These are phyloP conservation scores for Penicillium verrucosum DNA, from an alignment of 2,329 filamentous ascomycete genomes.

Conservation along the genomic window DNA sequence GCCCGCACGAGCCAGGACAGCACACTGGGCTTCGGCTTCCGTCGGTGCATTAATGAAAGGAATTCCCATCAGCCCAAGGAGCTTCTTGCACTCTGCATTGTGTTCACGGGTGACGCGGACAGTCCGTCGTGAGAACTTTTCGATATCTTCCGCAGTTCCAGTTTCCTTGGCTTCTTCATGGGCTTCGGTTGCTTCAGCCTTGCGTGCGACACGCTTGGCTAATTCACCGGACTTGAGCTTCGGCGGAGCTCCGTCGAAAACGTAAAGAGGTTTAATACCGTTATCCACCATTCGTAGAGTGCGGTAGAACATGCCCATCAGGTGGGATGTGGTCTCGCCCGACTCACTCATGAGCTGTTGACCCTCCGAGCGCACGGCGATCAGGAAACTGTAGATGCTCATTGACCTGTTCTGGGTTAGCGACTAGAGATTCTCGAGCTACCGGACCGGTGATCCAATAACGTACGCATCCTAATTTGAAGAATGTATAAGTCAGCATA, in stretches of 20 bases:
- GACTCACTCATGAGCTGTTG: conserved; percentile 94
- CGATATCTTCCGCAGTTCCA: conserved; percentile 93
- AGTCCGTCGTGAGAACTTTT: conserved; percentile 92
- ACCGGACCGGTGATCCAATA: conserved; percentile 1
- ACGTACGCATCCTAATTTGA: conserved; percentile 56
- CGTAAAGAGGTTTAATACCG: conserved; percentile 96
- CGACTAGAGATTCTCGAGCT: not conserved
- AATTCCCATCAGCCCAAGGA: conserved; percentile 93
- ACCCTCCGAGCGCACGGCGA: conserved; percentile 93
- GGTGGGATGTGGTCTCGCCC: conserved; percentile 93
- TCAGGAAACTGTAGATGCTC: conserved; percentile 98
- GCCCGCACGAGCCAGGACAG: conserved; percentile 78
- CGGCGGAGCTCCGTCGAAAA: conserved; percentile 94
- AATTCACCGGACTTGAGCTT: conserved; percentile 97
- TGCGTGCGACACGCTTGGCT: conserved; percentile 92
- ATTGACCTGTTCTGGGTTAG: conserved; percentile 65
- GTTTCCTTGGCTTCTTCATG: conserved; percentile 96
- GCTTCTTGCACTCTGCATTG: conserved; percentile 86
- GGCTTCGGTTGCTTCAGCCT: conserved; percentile 83
- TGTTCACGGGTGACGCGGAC: conserved; percentile 95
- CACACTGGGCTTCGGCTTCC: conserved; percentile 96
- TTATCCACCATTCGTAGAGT: conserved; percentile 98
- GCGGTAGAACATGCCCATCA: conserved; percentile 99
- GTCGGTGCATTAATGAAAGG: conserved; percentile 94
- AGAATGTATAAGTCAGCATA: conserved; percentile 17